A percentile compares a stretch with the other conserved stretches of the same genome.
phyloP scores from a whole-genome alignment of 1,284 basidiomycete species.

The Ceratobasidium sp. region DNA sequence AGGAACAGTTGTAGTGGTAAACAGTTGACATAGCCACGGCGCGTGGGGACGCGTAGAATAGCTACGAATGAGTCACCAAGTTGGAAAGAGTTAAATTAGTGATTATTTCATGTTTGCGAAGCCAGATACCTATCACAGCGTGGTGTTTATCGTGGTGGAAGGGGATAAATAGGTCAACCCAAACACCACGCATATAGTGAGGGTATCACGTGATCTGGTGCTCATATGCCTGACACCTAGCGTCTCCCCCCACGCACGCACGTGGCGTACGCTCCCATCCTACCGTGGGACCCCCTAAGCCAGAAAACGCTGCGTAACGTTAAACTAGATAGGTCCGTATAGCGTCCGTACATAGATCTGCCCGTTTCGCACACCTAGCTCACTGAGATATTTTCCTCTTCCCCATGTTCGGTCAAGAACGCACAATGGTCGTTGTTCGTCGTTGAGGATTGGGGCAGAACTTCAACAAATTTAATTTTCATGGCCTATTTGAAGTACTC shows the following conservation, averaged over 20 bases:
- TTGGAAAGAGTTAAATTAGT: conserved; percentile 61
- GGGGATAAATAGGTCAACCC: conserved; percentile 61
- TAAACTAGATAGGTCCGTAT: conserved; percentile 86
- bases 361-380: conserved; percentile 74
- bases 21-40: conserved; percentile 85
- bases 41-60: conserved; percentile 81
- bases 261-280: conserved; percentile 85
- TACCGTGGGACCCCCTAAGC: conserved; percentile 82
- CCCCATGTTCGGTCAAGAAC: conserved; percentile 64
- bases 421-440: conserved; percentile 84
- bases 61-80: conserved; percentile 93
- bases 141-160: conserved; percentile 90
- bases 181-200: conserved; percentile 8
- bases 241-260: conserved; percentile 87
- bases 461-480: too few species aligned
- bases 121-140: conserved; percentile 75
- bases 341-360: conserved; percentile 79
- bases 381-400: conserved; percentile 68
- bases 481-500: too few species aligned
- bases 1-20: conserved; percentile 88
- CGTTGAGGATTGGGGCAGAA: too few species aligned
- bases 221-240: conserved; percentile 94
- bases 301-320: conserved; percentile 88
- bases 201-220: conserved; percentile 84
- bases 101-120: conserved; percentile 39